Evolutionary conservation across 495 filamentous ascomycete genomes (phyloP).

Genomic region (Alectoria sarmentosa): DNA sequence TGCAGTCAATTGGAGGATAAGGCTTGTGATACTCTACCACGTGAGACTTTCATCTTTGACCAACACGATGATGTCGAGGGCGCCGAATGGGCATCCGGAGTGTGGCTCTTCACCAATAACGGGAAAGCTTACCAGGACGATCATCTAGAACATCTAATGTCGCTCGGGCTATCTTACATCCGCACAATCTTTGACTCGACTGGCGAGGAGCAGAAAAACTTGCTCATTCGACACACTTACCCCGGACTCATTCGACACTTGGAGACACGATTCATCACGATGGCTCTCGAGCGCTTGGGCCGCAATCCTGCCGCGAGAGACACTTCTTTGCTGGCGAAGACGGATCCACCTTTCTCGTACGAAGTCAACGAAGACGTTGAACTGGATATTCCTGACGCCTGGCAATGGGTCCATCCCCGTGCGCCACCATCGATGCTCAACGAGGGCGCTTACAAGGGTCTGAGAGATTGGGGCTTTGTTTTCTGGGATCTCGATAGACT

Average conservation of each 20-base stretch:
- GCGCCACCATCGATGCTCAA: neutral
- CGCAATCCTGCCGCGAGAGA: neutral
- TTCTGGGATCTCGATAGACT: conserved; percentile 13
- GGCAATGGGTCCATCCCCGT: conserved; percentile 8
- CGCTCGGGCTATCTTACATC: conserved; percentile 1
- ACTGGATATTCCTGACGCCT: conserved; percentile 4
- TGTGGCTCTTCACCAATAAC: neutral
- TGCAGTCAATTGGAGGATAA: neutral
- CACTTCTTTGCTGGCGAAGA: neutral
- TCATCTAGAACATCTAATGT: conserved; percentile 5
- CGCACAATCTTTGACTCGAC: neutral
- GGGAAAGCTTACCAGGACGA: neutral
- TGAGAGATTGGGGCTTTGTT: conserved; percentile 12
- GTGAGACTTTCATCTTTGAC: neutral
- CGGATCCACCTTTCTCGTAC: neutral
- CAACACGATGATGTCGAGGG: neutral
- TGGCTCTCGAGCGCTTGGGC: neutral
- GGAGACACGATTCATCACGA: neutral
- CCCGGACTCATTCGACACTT: neutral
- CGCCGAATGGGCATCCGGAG: neutral
- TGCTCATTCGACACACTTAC: neutral
- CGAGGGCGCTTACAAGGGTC: neutral
- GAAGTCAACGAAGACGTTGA: neutral
- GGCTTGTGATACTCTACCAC: neutral
- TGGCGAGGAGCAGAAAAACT: neutral